Base-by-base conservation (phyloP, 139 green algal genomes). In the Nannochloris sp. region DNA sequence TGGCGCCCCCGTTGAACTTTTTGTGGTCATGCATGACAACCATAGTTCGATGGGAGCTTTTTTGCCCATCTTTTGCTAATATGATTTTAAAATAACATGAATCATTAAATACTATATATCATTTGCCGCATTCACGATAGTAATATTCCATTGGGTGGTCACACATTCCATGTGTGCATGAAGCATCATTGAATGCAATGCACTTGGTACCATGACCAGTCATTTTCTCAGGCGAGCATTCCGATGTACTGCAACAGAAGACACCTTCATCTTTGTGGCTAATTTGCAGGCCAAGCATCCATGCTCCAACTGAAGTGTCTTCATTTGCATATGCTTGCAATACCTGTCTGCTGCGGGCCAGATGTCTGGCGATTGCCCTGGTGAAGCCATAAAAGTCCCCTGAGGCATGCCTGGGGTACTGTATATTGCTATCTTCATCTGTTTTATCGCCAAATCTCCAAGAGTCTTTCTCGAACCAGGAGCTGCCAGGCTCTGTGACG, bases 231-330 rank as follows among this genome's bases (percentile, higher is more conserved):
- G 34, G 34, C 0, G 34, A 40, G 34, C 34, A 40, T 40, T 40
- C 34, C 8, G 34, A 40, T 40, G 34, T 40, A 40, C 34, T 40
- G 61, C 83, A 90, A 67, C 83, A 90, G 34, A 90, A 57, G 7
- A 68, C 48, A 2, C 72, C 65, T 59, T 90, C 81, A 57, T 90
- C 73, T 29, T 85, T 68, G n/a, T 83, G 71, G 21, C 71, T 51
- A 10, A 91, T 65, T 9, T 92, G 73, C 37, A 91, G 67, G 3
- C 84, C 83, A 16, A 90, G 29, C 54, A 90, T 60, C 83, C 83
- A 90, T 9, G 84, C 73, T 4, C 83, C 83, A 18, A 91, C 29
- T 1, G 74, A 78, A n/a, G 88, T 80, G 64, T 90, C 83, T 71
- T 90, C 82, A 51, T 89, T 85, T 34, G 76, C 68, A 61, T 79